These are phyloP conservation scores for Phascolomyces articulosus DNA, from an alignment of 371 early-diverging fungal genomes.

Conservation along the genomic window DNA sequence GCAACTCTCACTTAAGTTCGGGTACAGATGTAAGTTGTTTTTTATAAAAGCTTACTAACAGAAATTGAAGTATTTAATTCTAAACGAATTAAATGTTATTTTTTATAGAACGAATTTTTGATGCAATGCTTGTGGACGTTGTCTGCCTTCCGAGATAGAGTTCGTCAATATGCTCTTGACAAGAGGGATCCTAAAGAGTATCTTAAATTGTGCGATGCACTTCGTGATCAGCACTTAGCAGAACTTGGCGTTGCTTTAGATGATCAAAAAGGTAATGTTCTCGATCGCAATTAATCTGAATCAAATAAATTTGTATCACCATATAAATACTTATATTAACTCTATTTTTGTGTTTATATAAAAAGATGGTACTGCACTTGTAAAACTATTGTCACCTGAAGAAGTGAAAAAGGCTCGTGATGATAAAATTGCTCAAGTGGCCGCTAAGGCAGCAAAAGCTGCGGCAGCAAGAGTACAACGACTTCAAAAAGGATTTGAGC, in stretches of 20 bases:
- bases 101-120: constrained; percentile 62
- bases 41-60: too few species aligned
- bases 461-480: constrained; percentile 69
- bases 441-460: constrained; percentile 65
- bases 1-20: constrained; percentile 32
- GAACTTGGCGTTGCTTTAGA: constrained; percentile 90
- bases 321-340: neutral
- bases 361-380: constrained; percentile 83
- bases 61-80: too few species aligned
- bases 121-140: constrained; percentile 83
- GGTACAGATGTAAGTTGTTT: constrained; percentile 36
- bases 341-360: neutral
- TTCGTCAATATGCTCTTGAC: constrained; percentile 74
- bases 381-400: constrained; percentile 87
- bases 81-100: neutral
- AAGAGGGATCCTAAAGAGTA: constrained; percentile 61
- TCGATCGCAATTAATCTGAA: too few species aligned
- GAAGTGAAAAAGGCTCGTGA: constrained; percentile 69
- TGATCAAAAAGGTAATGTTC: constrained; percentile 88
- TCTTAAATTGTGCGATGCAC: constrained; percentile 78
- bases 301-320: too few species aligned
- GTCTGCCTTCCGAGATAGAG: constrained; percentile 87
- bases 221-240: constrained; percentile 88
- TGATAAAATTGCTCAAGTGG: constrained; percentile 62
- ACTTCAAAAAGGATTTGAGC: constrained; percentile 47